phyloP scores from a whole-genome alignment of 2,329 filamentous ascomycete genomes.

The Raffaelea deltoideospora region DNA sequence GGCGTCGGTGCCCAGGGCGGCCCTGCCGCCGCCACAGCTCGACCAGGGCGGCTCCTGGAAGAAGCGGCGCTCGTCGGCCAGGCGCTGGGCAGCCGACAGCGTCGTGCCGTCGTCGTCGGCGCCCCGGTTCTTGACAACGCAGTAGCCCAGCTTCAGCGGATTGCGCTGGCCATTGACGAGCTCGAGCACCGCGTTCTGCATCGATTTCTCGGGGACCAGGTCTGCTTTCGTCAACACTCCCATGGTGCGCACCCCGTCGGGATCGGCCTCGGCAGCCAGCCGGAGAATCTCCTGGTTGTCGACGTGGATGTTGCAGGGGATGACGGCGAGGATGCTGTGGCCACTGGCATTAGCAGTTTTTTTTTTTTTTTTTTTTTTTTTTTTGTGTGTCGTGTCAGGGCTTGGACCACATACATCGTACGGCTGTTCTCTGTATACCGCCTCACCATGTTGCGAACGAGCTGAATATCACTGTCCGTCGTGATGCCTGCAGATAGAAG shows the following conservation, averaged over 20 bases:
- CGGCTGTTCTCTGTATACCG: conserved; percentile 27
- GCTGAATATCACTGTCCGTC: conserved; percentile 25
- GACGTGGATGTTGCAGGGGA: conserved; percentile 21
- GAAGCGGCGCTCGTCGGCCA: conserved; percentile 20
- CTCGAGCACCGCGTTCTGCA: conserved; percentile 22
- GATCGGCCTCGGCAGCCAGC: conserved; percentile 23
- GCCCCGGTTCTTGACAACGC: conserved; percentile 30
- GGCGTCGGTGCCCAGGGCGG: conserved; percentile 19
- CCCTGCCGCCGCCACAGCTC: conserved; percentile 8
- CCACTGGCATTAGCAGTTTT: no score
- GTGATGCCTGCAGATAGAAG: conserved; percentile 25
- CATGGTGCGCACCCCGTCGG: conserved; percentile 25
- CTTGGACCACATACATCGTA: conserved; percentile 23
- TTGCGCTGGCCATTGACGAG: conserved; percentile 24
- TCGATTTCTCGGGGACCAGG: conserved; percentile 26
- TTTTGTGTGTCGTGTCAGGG: neutral
- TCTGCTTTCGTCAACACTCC: conserved; percentile 46
- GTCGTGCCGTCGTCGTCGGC: conserved; percentile 23
- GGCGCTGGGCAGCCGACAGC: conserved; percentile 16
- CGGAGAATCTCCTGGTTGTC: conserved; percentile 24
- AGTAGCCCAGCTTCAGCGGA: conserved; percentile 30
- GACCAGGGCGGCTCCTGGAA: conserved; percentile 24
- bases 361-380: neutral
- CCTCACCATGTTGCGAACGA: conserved; percentile 32
- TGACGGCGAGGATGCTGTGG: conserved; percentile 27